phyloP scores from a whole-genome alignment of 1,139 yeast genomes.

The Candida tropicalis region DNA sequence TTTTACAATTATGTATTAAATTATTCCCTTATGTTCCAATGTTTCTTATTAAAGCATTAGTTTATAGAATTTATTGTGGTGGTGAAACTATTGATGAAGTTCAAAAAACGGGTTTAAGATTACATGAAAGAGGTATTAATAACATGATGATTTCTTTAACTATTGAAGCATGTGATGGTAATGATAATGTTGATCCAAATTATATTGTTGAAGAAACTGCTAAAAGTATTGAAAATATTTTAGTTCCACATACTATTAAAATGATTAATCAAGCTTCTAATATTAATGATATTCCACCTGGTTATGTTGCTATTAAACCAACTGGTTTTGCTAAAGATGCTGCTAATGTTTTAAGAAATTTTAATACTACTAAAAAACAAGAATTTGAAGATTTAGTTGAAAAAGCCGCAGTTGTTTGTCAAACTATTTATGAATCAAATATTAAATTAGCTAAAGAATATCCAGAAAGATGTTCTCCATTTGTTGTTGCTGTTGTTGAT shows the following conservation, averaged over 20 bases:
- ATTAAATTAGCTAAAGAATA: conserved; percentile 47
- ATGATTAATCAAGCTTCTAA: conserved; percentile 49
- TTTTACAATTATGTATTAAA: conserved; percentile 61
- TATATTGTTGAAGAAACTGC: conserved; percentile 68
- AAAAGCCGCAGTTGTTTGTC: conserved; percentile 62
- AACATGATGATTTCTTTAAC: conserved; percentile 95
- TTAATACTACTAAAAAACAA: conserved; percentile 39
- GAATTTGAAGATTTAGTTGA: conserved; percentile 64
- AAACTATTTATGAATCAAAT: conserved; percentile 61
- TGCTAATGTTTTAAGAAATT: conserved; percentile 69
- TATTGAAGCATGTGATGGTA: conserved; percentile 90
- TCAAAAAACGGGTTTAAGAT: conserved; percentile 63
- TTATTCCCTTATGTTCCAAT: conserved; percentile 79
- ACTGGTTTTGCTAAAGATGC: conserved; percentile 86
- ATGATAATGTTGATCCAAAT: conserved; percentile 59
- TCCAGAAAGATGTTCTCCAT: conserved; percentile 75
- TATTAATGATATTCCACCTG: conserved; percentile 71
- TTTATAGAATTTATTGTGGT: conserved; percentile 87
- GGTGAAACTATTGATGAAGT: conserved; percentile 81
- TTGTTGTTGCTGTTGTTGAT: conserved; percentile 85
- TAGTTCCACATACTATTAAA: conserved; percentile 67
- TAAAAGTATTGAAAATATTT: conserved; percentile 65
- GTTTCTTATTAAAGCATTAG: conserved; percentile 66
- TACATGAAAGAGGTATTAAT: conserved; percentile 74
- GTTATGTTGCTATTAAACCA: conserved; percentile 90